Evolutionary conservation across 2,329 filamentous ascomycete species (phyloP).

Genomic region (Aspergillus fumigatus): DNA sequence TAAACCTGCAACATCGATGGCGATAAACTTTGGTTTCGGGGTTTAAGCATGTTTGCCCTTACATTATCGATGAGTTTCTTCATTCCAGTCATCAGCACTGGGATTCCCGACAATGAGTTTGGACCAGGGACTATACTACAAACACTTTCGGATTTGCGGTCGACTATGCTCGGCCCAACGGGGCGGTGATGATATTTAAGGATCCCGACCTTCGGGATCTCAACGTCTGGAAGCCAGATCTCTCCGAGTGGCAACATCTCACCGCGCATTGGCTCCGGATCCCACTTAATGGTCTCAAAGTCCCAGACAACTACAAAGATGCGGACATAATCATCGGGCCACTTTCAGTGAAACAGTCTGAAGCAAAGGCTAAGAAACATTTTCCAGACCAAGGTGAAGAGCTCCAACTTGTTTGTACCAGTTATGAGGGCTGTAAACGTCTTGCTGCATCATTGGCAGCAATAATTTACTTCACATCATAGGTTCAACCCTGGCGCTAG

Average conservation of each 20-base stretch:
- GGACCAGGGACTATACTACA: conserved; percentile 2
- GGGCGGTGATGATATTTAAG: conserved; percentile 5
- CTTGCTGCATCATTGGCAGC: no score
- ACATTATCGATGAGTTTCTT: not conserved
- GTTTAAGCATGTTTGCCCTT: not conserved
- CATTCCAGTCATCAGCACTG: not conserved
- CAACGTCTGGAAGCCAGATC: conserved; percentile 2
- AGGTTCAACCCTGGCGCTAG: no score
- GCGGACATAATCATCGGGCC: no score
- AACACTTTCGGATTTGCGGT: not conserved
- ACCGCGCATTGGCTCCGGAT: not conserved
- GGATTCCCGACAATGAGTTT: conserved; percentile 1
- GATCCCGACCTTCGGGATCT: not conserved
- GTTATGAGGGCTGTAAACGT: no score
- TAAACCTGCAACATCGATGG: no score
- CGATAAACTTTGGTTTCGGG: not conserved
- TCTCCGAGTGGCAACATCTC: conserved; percentile 15
- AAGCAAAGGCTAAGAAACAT: no score
- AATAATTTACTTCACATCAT: no score
- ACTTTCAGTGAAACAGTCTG: no score
- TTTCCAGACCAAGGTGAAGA: no score
- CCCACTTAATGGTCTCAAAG: no score
- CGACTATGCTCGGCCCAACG: not conserved
- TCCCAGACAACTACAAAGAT: no score
- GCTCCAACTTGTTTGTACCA: no score